phyloP scores from a whole-genome alignment of 345 rosid genomes.

The Hypericum androsaemum region DNA sequence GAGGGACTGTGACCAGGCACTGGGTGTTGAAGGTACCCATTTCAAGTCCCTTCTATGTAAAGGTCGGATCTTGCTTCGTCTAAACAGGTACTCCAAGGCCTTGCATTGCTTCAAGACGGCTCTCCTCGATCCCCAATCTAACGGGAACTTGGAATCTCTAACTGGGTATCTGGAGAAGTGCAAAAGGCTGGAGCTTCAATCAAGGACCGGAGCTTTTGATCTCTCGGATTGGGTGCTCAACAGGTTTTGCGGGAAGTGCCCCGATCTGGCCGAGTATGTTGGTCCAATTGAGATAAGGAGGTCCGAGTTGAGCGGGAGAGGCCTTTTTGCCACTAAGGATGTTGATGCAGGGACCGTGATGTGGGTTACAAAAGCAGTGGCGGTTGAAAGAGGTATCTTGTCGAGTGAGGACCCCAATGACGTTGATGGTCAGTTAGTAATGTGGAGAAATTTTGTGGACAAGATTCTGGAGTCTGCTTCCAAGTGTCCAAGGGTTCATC shows the following conservation, averaged over 20 bases:
- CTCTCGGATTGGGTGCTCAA: conserved; percentile 67
- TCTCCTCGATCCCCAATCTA: conserved; percentile 40
- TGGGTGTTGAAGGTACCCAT: conserved; percentile 48
- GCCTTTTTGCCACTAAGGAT: conserved; percentile 61
- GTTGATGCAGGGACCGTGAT: conserved; percentile 49
- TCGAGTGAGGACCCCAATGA: conserved; percentile 39
- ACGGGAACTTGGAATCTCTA: conserved; percentile 42
- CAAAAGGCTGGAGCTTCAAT: conserved; percentile 58
- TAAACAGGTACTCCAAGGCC: conserved; percentile 54
- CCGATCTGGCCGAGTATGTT: conserved; percentile 65
- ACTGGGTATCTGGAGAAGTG: conserved; percentile 56
- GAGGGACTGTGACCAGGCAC: conserved; percentile 53
- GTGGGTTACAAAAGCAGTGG: conserved; percentile 60
- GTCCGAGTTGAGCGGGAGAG: conserved; percentile 74
- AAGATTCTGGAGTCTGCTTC: conserved; percentile 37
- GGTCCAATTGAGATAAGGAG: conserved; percentile 44
- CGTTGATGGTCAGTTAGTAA: conserved; percentile 45
- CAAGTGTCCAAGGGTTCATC: conserved; percentile 33
- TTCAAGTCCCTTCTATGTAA: conserved; percentile 79
- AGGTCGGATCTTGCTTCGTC: conserved; percentile 57
- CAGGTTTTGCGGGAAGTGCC: conserved; percentile 51
- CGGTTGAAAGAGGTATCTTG: conserved; percentile 67
- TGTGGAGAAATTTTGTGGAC: conserved; percentile 75
- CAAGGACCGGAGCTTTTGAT: conserved; percentile 30
- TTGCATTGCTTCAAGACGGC: conserved; percentile 58